Evolutionary conservation across 2,329 filamentous ascomycete genomes (phyloP).

Genomic region (Fusarium multiceps): DNA sequence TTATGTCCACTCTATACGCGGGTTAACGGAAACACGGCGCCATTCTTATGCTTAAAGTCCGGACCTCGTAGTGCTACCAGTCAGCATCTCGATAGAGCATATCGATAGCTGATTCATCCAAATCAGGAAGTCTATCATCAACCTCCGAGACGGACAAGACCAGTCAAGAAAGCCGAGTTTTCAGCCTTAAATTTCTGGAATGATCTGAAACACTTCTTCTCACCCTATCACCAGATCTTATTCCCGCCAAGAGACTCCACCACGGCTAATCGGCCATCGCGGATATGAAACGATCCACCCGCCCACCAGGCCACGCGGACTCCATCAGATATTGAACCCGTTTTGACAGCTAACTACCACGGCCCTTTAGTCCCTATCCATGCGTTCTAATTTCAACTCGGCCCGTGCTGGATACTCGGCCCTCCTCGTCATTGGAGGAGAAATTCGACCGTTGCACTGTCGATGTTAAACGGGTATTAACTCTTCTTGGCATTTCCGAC

Average conservation of each 20-base stretch:
- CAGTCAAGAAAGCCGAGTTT: not conserved
- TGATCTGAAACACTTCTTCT: not conserved
- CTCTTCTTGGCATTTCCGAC: not conserved
- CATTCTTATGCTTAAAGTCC: not conserved
- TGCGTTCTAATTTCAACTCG: constrained; percentile 17
- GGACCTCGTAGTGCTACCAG: not conserved
- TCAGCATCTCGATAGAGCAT: not conserved
- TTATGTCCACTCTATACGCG: not conserved
- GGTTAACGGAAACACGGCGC: not conserved
- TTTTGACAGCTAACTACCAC: not conserved
- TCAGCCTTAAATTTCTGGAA: not conserved
- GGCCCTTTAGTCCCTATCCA: not conserved
- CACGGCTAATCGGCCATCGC: constrained; percentile 17
- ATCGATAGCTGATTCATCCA: not conserved
- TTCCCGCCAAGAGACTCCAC: constrained; percentile 5
- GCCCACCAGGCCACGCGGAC: not conserved
- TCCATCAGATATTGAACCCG: not conserved
- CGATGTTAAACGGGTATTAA: not conserved
- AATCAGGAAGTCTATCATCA: not conserved
- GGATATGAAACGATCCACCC: constrained; percentile 18
- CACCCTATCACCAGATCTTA: not conserved
- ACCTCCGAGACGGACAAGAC: not conserved
- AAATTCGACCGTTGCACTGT: not conserved
- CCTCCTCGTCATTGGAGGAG: constrained; percentile 11
- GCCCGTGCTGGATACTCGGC: not conserved